These are phyloP conservation scores for Apiospora hydei DNA, from an alignment of 2,329 filamentous ascomycete genomes.

Conservation along the genomic window DNA sequence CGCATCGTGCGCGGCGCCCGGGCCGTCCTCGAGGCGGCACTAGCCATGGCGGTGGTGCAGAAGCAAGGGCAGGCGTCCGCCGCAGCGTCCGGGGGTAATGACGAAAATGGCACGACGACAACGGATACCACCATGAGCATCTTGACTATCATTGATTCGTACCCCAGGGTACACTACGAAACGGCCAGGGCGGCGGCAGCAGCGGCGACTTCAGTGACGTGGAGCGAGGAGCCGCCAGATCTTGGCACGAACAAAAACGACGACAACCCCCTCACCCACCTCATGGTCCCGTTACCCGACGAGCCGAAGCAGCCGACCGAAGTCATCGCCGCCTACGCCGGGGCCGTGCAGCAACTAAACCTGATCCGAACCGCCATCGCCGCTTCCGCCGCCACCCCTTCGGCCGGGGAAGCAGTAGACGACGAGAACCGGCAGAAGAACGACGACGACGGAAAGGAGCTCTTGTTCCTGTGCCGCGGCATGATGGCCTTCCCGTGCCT, in stretches of 20 bases:
- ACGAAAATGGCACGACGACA: neutral
- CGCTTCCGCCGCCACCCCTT: neutral
- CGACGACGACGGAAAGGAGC: too few species aligned
- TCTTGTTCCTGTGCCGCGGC: neutral
- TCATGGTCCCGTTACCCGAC: neutral
- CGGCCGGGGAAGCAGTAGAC: too few species aligned
- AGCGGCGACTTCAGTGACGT: neutral
- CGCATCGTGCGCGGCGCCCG: constrained; percentile 11
- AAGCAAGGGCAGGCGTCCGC: too few species aligned
- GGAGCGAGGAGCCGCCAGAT: neutral
- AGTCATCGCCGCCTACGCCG: neutral
- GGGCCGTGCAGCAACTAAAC: neutral
- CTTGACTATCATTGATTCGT: neutral
- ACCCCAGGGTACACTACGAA: neutral
- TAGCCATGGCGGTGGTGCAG: neutral
- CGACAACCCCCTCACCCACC: neutral
- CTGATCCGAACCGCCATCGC: neutral
- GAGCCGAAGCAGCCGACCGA: neutral
- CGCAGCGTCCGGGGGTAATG: neutral
- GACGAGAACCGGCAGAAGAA: too few species aligned
- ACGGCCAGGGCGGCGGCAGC: neutral
- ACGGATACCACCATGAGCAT: neutral
- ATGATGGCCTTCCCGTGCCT: neutral
- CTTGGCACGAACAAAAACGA: too few species aligned
- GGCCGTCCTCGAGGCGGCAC: neutral